These are phyloP conservation scores for Cardamine chenopodiifolia DNA, from an alignment of 345 rosid genomes.

Conservation along the genomic window DNA sequence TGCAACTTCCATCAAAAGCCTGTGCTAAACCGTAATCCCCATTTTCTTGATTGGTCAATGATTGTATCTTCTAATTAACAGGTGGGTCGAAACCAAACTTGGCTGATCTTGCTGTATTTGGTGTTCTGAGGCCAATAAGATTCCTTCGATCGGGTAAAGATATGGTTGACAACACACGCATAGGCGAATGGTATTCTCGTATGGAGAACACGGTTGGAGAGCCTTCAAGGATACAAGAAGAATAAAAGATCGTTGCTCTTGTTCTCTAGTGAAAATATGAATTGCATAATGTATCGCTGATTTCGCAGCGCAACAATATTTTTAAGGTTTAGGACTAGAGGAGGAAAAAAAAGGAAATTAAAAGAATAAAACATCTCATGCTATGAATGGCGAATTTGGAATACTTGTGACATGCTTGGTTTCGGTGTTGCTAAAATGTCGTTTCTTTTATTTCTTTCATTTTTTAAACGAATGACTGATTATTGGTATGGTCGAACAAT, in stretches of 20 bases:
- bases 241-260: constrained; percentile 35
- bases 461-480: neutral
- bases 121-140: constrained; percentile 90
- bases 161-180: constrained; percentile 85
- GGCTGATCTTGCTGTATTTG: constrained; percentile 91
- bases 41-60: constrained; percentile 24
- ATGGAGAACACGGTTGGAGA: constrained; percentile 80
- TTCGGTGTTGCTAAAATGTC: constrained; percentile 1
- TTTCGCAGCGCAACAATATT: constrained; percentile 28
- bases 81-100: constrained; percentile 84
- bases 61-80: constrained; percentile 36
- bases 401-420: constrained; percentile 6
- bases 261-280: constrained; percentile 13
- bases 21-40: neutral
- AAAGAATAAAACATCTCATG: constrained; percentile 29
- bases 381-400: constrained; percentile 20
- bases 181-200: constrained; percentile 80
- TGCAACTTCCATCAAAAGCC: neutral
- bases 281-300: constrained; percentile 20
- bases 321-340: constrained; percentile 15
- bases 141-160: constrained; percentile 78
- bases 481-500: neutral
- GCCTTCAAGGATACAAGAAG: constrained; percentile 52
- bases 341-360: constrained; percentile 15
- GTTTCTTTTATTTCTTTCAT: neutral